Evolutionary conservation across 2,329 filamentous ascomycete species (phyloP), one percentile per base, ranked within the genome.

Genomic region (Hypoxylon sp.): DNA sequence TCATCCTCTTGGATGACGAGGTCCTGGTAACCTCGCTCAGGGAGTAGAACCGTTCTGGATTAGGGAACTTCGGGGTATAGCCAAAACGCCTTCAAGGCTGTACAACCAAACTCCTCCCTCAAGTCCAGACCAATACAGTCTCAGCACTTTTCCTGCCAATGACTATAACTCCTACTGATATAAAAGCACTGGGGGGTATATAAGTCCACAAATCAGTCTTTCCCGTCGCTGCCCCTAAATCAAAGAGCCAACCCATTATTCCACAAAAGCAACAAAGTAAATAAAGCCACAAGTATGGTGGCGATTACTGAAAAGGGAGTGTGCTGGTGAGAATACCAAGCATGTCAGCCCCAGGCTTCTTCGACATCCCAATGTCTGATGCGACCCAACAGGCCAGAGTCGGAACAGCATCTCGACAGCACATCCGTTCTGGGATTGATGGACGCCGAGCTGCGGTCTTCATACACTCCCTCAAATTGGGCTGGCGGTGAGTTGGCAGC

Each of bases 311-410:
- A 54, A 64, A 40, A 48, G n/a, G 28, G 33, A 45, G 4, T 45
- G 12, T 24, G 40, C 16, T 38, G 52, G 42, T 33, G 14, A 52
- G 48, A 51, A 45, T 11, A 33, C 14, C 28, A 36, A 32, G 20
- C 22, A 28, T 7, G 51, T 68, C 51, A 71, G 42, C 28, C 42
- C 68, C 65, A 68, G 14, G 58, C 61, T 59, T 71, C 60, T 50
- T 64, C 44, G 18, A 71, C 28, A 49, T 71, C 68, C 68, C 67
- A 72, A 53, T 64, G 46, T n/a, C 61, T 62, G 30, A 72, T 30
- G 42, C 50, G 42, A 49, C 71, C 67, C 12, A 73, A 59, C 40
- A 70, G 68, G 20, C 67, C 68, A 28, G 72, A 70, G 18, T 73
- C 72, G 20, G 72, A 74, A 57, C 61, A 55, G 26, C 58, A 28